Percentiles rank a stretch among this genome's conserved stretches.
Evolutionary conservation across 2,329 filamentous ascomycete genomes (phyloP).

Genomic region (Aspergillus fumigatiaffinis): DNA sequence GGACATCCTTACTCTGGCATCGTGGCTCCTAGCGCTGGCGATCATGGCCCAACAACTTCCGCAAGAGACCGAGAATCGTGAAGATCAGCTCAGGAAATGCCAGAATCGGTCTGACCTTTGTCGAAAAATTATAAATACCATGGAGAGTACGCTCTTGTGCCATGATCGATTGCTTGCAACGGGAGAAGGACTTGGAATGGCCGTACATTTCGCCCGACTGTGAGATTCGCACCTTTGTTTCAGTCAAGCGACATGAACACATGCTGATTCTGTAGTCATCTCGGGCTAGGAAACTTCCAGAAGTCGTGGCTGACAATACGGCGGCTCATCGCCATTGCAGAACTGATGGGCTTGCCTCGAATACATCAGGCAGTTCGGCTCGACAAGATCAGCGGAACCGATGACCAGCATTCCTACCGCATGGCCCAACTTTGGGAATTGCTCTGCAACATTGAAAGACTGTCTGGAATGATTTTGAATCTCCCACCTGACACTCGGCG

Average conservation of each 20-base stretch:
- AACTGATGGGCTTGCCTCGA: conserved; percentile 36
- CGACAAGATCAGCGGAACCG: not conserved
- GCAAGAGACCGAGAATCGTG: not conserved
- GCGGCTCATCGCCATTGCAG: conserved; percentile 35
- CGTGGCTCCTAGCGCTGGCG: conserved; percentile 13
- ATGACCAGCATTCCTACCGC: conserved; percentile 9
- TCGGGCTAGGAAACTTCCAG: conserved; percentile 31
- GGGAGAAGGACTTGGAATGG: conserved; percentile 16
- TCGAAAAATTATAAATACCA: conserved; percentile 5
- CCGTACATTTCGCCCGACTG: conserved; percentile 34
- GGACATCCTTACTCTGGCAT: conserved; percentile 10
- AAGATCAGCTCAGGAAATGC: not conserved
- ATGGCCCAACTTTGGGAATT: conserved; percentile 30
- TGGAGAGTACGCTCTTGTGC: conserved; percentile 10
- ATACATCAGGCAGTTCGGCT: not conserved
- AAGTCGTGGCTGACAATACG: conserved; percentile 36
- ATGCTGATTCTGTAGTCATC: conserved; percentile 19
- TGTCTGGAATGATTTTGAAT: conserved; percentile 33
- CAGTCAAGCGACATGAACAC: not conserved
- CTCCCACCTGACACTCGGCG: conserved; percentile 30
- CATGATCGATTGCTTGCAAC: conserved; percentile 15
- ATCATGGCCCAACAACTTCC: conserved; percentile 13
- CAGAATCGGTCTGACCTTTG: conserved; percentile 4
- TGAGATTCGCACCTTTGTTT: conserved; percentile 16
- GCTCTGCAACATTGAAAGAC: conserved; percentile 29